A percentile compares a stretch with the other conserved stretches of the same genome.
Conservation (phyloP, 768 basidiomycete species). For the Lactifluus rugatus region DNA sequence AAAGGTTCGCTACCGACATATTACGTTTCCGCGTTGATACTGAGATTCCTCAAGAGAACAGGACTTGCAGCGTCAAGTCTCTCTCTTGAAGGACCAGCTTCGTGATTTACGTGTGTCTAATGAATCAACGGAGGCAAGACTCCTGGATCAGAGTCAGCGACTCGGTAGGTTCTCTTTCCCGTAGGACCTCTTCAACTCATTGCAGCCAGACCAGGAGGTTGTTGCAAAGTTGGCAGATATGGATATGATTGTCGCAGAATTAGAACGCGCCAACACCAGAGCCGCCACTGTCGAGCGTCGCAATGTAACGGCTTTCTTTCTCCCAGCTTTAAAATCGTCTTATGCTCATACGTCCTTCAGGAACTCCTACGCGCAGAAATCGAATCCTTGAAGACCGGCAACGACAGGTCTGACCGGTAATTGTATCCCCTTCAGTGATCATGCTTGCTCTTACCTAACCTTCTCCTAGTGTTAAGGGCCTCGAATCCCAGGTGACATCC, state of each 20-base stretch:
- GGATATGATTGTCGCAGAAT: constrained; percentile 90
- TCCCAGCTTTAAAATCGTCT: not conserved
- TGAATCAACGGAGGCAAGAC: constrained; percentile 86
- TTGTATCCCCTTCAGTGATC: constrained; percentile 21
- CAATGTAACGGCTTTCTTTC: constrained; percentile 46
- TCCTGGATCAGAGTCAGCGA: constrained; percentile 82
- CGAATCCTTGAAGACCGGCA: constrained; percentile 76
- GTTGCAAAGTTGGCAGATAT: constrained; percentile 84
- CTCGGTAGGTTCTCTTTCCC: constrained; percentile 47
- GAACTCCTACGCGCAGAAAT: constrained; percentile 95
- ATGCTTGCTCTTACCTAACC: not conserved
- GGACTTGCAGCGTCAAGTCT: constrained; percentile 84
- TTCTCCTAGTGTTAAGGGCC: constrained; percentile 46
- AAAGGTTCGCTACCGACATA: constrained; percentile 47
- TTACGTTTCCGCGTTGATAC: not conserved
- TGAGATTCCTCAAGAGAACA: constrained; percentile 58
- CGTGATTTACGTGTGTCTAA: constrained; percentile 84
- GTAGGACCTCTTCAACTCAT: not conserved
- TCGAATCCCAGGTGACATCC: constrained; percentile 65
- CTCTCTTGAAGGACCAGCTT: constrained; percentile 81
- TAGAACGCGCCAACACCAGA: constrained; percentile 90
- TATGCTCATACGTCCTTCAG: constrained; percentile 30
- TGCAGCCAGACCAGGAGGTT: constrained; percentile 72
- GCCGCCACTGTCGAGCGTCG: constrained; percentile 88
- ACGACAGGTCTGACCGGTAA: constrained; percentile 59